Percentiles rank a stretch among this genome's conserved stretches.
Evolutionary conservation across 106 monocot genomes (phyloP).

Genomic region (Acanthochlamys bracteata): DNA sequence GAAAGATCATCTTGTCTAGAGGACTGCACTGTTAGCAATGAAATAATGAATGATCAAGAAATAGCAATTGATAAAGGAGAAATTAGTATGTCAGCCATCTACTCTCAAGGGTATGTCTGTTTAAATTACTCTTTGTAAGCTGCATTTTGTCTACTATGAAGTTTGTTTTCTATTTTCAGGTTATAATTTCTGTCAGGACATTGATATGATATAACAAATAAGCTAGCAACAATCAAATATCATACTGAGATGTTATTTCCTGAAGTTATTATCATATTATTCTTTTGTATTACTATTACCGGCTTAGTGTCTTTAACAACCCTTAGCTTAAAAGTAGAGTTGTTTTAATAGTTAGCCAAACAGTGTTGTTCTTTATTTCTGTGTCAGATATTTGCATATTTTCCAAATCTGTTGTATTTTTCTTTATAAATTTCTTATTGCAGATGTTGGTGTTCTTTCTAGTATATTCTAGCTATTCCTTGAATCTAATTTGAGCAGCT

Average conservation of each 20-base stretch:
- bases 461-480: not conserved
- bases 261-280: not conserved
- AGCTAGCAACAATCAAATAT: not conserved
- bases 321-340: too few relatives aligned
- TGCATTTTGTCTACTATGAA: not conserved
- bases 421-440: too few relatives aligned
- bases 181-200: not conserved
- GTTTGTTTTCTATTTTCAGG: not conserved
- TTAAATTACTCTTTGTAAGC: not conserved
- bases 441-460: too few relatives aligned
- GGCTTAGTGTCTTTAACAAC: too few relatives aligned
- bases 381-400: too few relatives aligned
- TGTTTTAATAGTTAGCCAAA: too few relatives aligned
- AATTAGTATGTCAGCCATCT: slow-evolving; percentile 39
- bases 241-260: not conserved
- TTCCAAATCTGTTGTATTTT: too few relatives aligned
- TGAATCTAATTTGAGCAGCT: not conserved
- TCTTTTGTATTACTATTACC: not conserved
- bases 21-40: slow-evolving; percentile 23
- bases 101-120: slow-evolving; percentile 32
- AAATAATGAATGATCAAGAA: slow-evolving; percentile 34
- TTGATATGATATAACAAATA: not conserved
- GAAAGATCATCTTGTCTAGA: slow-evolving; percentile 25
- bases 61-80: slow-evolving; percentile 52
- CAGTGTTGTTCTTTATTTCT: too few relatives aligned